Percentiles rank a stretch among this genome's conserved stretches.
Evolutionary conservation across 345 rosid species (phyloP).

Genomic region (Euphorbia peplus): DNA sequence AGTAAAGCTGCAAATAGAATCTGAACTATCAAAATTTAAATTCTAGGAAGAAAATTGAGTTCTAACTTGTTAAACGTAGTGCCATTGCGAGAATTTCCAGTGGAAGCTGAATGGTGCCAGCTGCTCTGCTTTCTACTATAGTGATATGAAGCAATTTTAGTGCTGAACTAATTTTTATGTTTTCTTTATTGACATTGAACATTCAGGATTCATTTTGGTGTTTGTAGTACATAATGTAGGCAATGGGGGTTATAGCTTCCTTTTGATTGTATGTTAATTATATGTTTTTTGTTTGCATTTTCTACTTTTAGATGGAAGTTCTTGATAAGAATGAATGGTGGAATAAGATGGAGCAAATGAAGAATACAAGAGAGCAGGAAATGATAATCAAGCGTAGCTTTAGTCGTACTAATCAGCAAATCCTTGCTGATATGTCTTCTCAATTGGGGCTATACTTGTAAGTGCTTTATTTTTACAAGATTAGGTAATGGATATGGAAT

Average conservation of each 20-base stretch:
- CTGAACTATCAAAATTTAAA: background rate
- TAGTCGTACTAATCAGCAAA: constrained; percentile 70
- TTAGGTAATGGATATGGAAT: background rate
- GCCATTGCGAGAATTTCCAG: background rate
- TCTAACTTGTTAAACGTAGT: background rate
- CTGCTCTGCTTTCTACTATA: background rate
- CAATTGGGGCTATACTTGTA: constrained; percentile 84
- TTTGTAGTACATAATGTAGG: background rate
- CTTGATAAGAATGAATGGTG: constrained; percentile 84
- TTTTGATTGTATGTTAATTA: background rate
- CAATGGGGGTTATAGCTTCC: background rate
- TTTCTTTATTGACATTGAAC: background rate
- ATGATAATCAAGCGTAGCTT: constrained; percentile 64
- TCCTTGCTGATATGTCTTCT: constrained; percentile 64
- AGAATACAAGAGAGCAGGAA: constrained; percentile 65
- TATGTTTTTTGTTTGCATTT: background rate
- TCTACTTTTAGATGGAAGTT: constrained; percentile 59
- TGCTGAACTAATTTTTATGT: background rate
- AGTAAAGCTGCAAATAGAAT: too few species aligned
- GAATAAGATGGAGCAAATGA: constrained; percentile 75
- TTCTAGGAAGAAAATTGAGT: background rate
- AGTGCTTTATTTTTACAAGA: constrained; percentile 19
- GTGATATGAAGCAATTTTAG: background rate
- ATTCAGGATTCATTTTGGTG: background rate
- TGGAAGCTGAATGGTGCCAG: background rate